Percentiles rank a stretch among this genome's conserved stretches.
These are phyloP conservation scores for Talaromyces trachyspermus DNA, from an alignment of 495 filamentous ascomycete species.

Conservation along the genomic window DNA sequence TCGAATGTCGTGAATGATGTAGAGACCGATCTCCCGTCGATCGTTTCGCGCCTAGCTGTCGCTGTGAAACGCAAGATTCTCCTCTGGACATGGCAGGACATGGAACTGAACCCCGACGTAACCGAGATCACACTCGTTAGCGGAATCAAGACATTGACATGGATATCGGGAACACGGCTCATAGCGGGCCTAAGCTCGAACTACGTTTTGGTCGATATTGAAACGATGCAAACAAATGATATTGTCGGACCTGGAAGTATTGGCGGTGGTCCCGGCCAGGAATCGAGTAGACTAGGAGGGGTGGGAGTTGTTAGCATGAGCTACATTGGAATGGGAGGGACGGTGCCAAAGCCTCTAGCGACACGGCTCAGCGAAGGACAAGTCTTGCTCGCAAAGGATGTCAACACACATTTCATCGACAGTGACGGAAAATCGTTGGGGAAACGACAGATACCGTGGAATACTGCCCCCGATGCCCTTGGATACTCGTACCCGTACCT, in stretches of 20 bases:
- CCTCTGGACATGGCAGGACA: constrained; percentile 93
- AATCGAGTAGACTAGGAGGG: constrained; percentile 54
- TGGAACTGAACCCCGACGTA: constrained; percentile 68
- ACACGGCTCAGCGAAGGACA: constrained; percentile 75
- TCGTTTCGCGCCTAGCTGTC: constrained; percentile 83
- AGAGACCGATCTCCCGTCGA: constrained; percentile 76
- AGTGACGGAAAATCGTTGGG: constrained; percentile 73
- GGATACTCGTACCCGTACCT: constrained; percentile 97
- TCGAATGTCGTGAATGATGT: constrained; percentile 90
- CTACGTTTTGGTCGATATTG: constrained; percentile 84
- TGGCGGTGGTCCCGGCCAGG: constrained; percentile 56
- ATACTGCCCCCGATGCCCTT: constrained; percentile 75
- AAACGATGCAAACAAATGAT: constrained; percentile 59
- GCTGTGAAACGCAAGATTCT: constrained; percentile 85
- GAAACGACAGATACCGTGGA: constrained; percentile 86
- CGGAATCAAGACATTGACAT: constrained; percentile 74
- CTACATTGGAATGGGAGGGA: constrained; percentile 89
- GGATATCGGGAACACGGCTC: constrained; percentile 77
- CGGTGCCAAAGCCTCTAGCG: constrained; percentile 82
- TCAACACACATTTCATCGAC: constrained; percentile 89
- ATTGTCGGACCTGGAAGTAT: constrained; percentile 73
- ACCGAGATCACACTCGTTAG: constrained; percentile 73
- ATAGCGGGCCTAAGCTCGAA: constrained; percentile 82
- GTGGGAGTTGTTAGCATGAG: constrained; percentile 76
- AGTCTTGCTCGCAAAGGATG: constrained; percentile 86